Evolutionary conservation across 2,329 filamentous ascomycete species (phyloP), one percentile per base, ranked within the genome.

Genomic region (Epichloe elymi): DNA sequence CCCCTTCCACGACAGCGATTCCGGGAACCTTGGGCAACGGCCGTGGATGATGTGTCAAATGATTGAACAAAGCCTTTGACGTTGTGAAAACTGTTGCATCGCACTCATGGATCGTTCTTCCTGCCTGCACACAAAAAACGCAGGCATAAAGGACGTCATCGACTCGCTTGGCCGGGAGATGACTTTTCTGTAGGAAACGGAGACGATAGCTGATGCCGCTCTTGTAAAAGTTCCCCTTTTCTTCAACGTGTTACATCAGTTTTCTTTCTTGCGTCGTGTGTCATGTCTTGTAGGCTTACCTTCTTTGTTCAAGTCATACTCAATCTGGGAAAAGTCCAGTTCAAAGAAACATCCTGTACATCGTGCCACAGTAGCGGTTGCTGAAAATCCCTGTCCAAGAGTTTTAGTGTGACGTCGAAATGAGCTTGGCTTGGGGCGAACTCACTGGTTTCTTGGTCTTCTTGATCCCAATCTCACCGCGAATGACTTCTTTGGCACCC

Each of bases 51-150:
- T 75, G 70, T 3, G 74, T 67, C 49, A 80, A 61, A 57, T 80
- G 77, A 17, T 67, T 61, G 52, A 79, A 78, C 4, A 80, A 67
- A 45, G 75, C 68, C 52, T 70, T 71, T 46, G 75, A 72, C 44
- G 62, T 73, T 59, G 77, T 75, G 60, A 80, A 80, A 8, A 80
- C 73, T 0, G 77, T 80, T 3, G 76, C 71, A 46, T 80, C 77
- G 56, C 73, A 74, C 51, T 74, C 70, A 46, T 79, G 73, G 2
- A 71, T 60, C 0, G 75, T 78, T n/a, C 60, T 66, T 0, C 74
- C 74, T 17, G 65, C 54, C 5, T 73, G 68, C 4, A 78, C 64
- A 58, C 77, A 80, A 57, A 80, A 79, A 1, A 76, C 55, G 54
- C 77, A 80, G 3, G 67, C 75, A 57, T 77, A 80, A 43, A 76